These are phyloP conservation scores for Lactuca sativa DNA, from an alignment of 129 eudicot species.

Conservation along the genomic window DNA sequence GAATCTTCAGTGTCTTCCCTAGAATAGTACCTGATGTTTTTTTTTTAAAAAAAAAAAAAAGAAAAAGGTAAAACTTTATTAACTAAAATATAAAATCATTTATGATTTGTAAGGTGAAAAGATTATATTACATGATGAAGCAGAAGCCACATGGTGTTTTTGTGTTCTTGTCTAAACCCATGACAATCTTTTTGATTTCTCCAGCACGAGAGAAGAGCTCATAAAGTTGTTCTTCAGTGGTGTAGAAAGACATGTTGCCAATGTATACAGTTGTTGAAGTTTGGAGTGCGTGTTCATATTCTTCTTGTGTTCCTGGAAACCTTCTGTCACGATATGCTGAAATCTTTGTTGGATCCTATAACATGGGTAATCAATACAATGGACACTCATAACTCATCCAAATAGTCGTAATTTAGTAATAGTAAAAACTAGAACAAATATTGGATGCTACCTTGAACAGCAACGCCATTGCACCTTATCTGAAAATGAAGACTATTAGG, in stretches of 20 bases:
- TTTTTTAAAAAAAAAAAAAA: too few relatives aligned
- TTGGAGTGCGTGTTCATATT: constrained; percentile 82
- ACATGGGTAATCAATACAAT: constrained; percentile 11
- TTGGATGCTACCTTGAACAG: constrained; percentile 38
- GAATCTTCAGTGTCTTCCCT: constrained; percentile 96
- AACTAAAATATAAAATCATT: too few relatives aligned
- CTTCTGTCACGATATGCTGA: constrained; percentile 94
- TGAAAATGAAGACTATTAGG: constrained; percentile 20
- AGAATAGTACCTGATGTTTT: constrained; percentile 67
- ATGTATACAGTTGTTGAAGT: constrained; percentile 73
- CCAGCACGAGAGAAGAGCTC: constrained; percentile 92
- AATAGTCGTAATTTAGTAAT: not conserved
- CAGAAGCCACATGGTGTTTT: constrained; percentile 98
- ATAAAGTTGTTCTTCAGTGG: constrained; percentile 97
- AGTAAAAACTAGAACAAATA: not conserved
- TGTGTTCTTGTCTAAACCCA: constrained; percentile 95
- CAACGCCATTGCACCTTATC: constrained; percentile 39
- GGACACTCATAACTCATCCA: not conserved
- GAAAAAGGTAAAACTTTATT: too few relatives aligned
- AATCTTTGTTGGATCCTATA: constrained; percentile 76
- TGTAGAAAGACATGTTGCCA: constrained; percentile 97
- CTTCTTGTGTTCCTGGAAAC: constrained; percentile 93
- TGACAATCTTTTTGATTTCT: constrained; percentile 89
- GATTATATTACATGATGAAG: constrained; percentile 62
- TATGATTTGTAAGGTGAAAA: too few relatives aligned